Conservation (phyloP, 306 rosid species). For the Fagus sylvatica region DNA sequence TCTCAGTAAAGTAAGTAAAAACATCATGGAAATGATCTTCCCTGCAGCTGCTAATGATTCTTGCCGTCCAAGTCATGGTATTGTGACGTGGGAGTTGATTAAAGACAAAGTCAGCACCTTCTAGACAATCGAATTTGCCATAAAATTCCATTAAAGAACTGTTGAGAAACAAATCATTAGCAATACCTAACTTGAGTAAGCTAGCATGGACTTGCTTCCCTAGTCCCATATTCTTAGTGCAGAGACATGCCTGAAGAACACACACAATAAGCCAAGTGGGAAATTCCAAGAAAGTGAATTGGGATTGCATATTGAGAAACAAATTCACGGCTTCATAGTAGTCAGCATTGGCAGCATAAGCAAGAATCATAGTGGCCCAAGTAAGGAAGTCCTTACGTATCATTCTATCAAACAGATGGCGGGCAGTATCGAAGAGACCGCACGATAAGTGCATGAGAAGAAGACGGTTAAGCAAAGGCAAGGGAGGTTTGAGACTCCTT, state of each 20-base stretch:
- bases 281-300: constrained; percentile 22
- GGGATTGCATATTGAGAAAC: constrained; percentile 31
- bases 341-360: neutral
- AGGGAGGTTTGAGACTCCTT: constrained; percentile 14
- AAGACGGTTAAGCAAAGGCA: constrained; percentile 25
- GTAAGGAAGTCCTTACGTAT: constrained; percentile 33
- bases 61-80: constrained; percentile 54
- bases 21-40: constrained; percentile 47
- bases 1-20: constrained; percentile 43
- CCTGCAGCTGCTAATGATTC: constrained; percentile 39
- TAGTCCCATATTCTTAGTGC: constrained; percentile 32
- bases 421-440: constrained; percentile 17
- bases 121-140: constrained; percentile 43
- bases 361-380: constrained; percentile 52
- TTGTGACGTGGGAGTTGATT: constrained; percentile 27
- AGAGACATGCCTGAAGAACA: constrained; percentile 48
- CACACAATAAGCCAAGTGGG: constrained; percentile 53
- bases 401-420: constrained; percentile 33
- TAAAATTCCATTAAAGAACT: constrained; percentile 53
- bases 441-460: constrained; percentile 42
- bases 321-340: constrained; percentile 21
- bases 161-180: constrained; percentile 32
- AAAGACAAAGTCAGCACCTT: constrained; percentile 48
- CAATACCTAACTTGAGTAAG: constrained; percentile 38
- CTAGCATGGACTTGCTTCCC: constrained; percentile 60